Percentiles rank a stretch among this genome's conserved stretches.
phyloP scores from a whole-genome alignment of 2,329 filamentous ascomycete species.

The Falciphora oryzae region DNA sequence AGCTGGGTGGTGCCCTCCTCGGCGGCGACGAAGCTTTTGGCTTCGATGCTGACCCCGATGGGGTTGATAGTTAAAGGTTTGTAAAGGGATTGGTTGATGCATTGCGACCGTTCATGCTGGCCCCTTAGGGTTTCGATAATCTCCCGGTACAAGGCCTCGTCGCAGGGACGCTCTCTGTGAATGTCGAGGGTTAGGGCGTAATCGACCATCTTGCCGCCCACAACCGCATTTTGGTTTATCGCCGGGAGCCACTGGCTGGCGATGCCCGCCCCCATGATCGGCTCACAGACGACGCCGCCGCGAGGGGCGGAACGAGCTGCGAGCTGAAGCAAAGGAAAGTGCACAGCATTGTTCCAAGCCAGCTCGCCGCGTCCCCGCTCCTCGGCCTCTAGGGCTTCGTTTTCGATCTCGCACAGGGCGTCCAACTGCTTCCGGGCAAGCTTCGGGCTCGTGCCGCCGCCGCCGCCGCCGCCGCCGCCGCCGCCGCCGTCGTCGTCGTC shows the following conservation, averaged over 20 bases:
- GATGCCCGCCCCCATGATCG: background rate
- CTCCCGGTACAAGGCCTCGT: background rate
- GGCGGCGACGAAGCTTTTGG: background rate
- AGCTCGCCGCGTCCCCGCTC: no score
- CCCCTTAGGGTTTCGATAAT: background rate
- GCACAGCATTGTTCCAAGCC: no score
- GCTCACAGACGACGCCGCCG: background rate
- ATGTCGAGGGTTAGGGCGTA: background rate
- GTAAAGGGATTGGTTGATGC: background rate
- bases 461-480: no score
- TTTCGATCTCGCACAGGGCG: no score
- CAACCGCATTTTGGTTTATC: background rate
- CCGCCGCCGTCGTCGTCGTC: no score
- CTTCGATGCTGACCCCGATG: conserved; percentile 1
- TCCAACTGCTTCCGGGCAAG: no score
- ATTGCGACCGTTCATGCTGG: background rate
- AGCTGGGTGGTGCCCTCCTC: background rate
- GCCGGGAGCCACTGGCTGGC: background rate
- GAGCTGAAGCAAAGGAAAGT: no score
- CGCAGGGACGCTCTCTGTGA: background rate
- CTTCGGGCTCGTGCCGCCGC: no score
- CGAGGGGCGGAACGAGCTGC: no score
- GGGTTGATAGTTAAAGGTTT: background rate
- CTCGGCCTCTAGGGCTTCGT: no score
- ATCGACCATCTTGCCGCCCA: conserved; percentile 1